phyloP scores from a whole-genome alignment of 2,329 filamentous ascomycete species.

The Diaporthe longicolla region DNA sequence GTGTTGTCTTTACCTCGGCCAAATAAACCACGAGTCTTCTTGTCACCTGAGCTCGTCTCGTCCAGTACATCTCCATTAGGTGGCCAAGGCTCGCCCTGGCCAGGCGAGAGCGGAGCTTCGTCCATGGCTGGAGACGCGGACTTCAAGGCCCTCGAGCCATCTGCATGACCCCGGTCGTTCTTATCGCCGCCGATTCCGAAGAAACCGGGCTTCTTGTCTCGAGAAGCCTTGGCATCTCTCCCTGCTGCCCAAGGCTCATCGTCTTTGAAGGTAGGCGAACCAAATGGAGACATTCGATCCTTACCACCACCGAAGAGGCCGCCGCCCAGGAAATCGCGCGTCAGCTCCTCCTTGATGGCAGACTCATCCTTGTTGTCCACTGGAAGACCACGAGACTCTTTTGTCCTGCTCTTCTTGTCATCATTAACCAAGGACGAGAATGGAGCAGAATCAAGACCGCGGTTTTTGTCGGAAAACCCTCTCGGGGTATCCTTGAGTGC shows the following conservation, averaged over 20 bases:
- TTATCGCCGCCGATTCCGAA: background rate
- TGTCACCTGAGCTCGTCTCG: background rate
- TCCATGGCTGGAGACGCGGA: background rate
- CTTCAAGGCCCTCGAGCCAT: background rate
- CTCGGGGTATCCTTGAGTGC: background rate
- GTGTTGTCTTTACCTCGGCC: background rate
- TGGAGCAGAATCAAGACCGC: background rate
- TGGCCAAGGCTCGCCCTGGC: background rate
- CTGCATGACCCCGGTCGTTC: slow-evolving; percentile 7
- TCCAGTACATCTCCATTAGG: background rate
- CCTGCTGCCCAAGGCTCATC: slow-evolving; percentile 14
- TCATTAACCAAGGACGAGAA: background rate
- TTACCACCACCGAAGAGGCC: slow-evolving; percentile 7
- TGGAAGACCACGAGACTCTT: slow-evolving; percentile 1
- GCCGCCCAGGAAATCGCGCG: slow-evolving; percentile 4
- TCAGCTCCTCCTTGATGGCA: background rate
- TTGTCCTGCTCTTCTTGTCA: slow-evolving; percentile 27
- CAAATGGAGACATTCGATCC: slow-evolving; percentile 10
- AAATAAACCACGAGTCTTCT: slow-evolving; percentile 8
- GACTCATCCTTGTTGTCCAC: background rate
- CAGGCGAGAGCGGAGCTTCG: background rate
- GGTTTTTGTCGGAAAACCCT: background rate
- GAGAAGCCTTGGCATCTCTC: background rate
- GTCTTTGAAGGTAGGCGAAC: background rate
- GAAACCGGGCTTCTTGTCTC: slow-evolving; percentile 2